A percentile compares a stretch with the other conserved stretches of the same genome.
These are phyloP conservation scores for Vicia sativa DNA, from an alignment of 306 rosid genomes.

Conservation along the genomic window DNA sequence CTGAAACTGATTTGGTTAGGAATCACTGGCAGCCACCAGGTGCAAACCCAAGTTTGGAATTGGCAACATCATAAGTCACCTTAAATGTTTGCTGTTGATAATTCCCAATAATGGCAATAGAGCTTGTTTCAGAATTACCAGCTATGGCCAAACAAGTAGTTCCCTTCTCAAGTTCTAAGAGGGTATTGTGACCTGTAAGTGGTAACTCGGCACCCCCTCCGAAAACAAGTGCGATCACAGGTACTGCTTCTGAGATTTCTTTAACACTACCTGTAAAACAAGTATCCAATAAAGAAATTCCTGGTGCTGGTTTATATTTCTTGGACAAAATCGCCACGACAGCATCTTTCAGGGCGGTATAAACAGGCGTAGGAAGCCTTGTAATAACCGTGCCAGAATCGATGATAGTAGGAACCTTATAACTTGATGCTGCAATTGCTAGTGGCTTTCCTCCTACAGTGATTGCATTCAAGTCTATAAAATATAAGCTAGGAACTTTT, in stretches of 20 bases:
- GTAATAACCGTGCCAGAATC: slow-evolving; percentile 76
- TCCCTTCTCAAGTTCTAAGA: slow-evolving; percentile 43
- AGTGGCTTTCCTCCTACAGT: slow-evolving; percentile 56
- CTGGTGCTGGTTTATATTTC: slow-evolving; percentile 44
- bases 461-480: slow-evolving; percentile 43
- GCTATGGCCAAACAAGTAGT: slow-evolving; percentile 60
- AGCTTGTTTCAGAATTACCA: slow-evolving; percentile 3
- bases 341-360: slow-evolving; percentile 43
- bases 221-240: slow-evolving; percentile 46
- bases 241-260: slow-evolving; percentile 39
- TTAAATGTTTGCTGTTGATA: slow-evolving; percentile 58
- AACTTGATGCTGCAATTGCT: slow-evolving; percentile 45
- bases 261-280: slow-evolving; percentile 51
- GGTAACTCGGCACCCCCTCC: slow-evolving; percentile 50
- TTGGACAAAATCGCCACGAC: slow-evolving; percentile 50
- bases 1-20: slow-evolving; percentile 9
- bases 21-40: slow-evolving; percentile 58
- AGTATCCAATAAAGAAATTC: slow-evolving; percentile 51
- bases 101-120: slow-evolving; percentile 58
- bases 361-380: slow-evolving; percentile 55
- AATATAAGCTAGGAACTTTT: slow-evolving; percentile 47
- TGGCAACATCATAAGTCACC: slow-evolving; percentile 57
- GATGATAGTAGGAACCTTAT: slow-evolving; percentile 60
- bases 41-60: slow-evolving; percentile 63
- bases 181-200: slow-evolving; percentile 43